phyloP scores from a whole-genome alignment of 179 eudicot genomes.

The Beta corolliflora region DNA sequence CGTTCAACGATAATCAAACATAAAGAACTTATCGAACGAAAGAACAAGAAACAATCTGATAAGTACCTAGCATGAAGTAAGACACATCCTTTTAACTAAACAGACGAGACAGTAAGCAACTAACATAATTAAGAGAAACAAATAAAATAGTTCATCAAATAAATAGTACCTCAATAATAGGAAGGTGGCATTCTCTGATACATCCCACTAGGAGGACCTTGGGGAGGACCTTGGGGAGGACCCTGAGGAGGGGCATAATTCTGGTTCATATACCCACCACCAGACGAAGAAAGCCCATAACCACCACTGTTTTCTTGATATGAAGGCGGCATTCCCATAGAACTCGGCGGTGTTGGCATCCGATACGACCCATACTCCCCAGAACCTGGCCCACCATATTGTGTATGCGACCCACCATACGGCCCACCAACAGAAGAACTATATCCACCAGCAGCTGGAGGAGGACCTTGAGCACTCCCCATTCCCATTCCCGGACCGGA shows the following conservation, averaged over 20 bases:
- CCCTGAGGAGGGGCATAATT: conserved; percentile 37
- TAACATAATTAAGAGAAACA: background rate
- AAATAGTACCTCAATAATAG: conserved; percentile 43
- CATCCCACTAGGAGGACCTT: conserved; percentile 27
- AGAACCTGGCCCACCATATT: conserved; percentile 26
- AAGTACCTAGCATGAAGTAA: background rate
- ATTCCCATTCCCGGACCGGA: conserved; percentile 11
- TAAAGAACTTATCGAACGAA: background rate
- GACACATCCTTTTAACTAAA: background rate
- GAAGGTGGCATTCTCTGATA: conserved; percentile 40
- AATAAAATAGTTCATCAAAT: background rate
- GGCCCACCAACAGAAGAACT: conserved; percentile 28
- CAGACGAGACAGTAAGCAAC: background rate
- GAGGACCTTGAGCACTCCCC: conserved; percentile 20
- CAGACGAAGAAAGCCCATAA: conserved; percentile 28
- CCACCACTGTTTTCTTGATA: conserved; percentile 36
- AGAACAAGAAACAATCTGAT: background rate
- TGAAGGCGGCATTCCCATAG: conserved; percentile 35
- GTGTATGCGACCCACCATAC: conserved; percentile 23
- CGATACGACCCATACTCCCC: conserved; percentile 34
- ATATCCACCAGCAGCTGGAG: conserved; percentile 24
- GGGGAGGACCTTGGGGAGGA: conserved; percentile 34
- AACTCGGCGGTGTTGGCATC: conserved; percentile 30
- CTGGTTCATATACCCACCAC: conserved; percentile 25
- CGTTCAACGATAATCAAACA: background rate